A percentile compares a stretch with the other conserved stretches of the same genome.
phyloP scores from a whole-genome alignment of 192 early-diverging fungal genomes.

The Umbelopsis isabellina region DNA sequence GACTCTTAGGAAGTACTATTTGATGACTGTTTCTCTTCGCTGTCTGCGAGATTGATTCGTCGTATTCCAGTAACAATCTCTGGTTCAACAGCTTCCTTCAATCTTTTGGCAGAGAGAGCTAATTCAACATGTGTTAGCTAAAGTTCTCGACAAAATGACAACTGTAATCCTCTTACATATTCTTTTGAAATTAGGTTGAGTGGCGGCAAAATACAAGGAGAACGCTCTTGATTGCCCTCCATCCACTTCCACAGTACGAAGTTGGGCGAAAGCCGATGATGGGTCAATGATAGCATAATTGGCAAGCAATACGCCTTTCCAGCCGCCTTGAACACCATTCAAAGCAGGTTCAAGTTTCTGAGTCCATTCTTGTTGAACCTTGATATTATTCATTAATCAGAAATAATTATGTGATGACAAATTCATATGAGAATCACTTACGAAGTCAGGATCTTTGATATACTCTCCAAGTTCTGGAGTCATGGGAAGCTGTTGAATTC shows the following conservation, averaged over 20 bases:
- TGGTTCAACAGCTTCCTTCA: background rate
- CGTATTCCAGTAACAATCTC: background rate
- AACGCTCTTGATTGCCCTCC: constrained; percentile 40
- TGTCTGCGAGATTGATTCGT: background rate
- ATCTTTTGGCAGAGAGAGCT: background rate
- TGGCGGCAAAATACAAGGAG: constrained; percentile 42
- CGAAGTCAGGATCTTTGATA: constrained; percentile 36
- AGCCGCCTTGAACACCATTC: constrained; percentile 19
- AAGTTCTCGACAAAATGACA: background rate
- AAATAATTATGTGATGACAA: background rate
- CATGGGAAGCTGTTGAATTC: constrained; percentile 47
- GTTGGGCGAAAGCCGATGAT: constrained; percentile 30
- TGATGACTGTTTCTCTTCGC: background rate
- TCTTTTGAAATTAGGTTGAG: constrained; percentile 28
- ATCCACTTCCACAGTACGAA: constrained; percentile 30
- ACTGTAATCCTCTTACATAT: constrained; percentile 11
- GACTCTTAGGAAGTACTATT: no score
- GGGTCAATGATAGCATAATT: constrained; percentile 44
- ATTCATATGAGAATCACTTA: constrained; percentile 14
- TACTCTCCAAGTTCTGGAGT: constrained; percentile 38
- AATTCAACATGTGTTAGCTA: background rate
- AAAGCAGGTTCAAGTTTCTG: constrained; percentile 26
- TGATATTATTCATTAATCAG: background rate
- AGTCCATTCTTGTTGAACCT: constrained; percentile 44
- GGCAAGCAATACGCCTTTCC: constrained; percentile 35